Base-by-base conservation (phyloP, 2,329 filamentous ascomycete species). In the Exophiala sideris region DNA sequence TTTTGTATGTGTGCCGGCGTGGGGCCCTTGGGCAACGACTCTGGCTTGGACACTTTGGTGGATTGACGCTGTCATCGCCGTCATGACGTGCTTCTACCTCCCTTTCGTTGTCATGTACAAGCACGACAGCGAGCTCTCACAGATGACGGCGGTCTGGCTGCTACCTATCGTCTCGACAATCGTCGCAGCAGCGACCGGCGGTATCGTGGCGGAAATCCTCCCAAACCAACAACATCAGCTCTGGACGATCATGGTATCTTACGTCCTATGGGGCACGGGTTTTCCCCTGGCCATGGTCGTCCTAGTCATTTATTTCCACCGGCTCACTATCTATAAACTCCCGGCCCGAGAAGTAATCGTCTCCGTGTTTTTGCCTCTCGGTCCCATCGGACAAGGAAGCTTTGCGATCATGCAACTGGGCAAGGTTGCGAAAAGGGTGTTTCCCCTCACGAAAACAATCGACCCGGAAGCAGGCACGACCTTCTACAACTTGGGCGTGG, bases 101-200 rank as follows among this genome's bases (percentile, higher is more conserved):
- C 20, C 42, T 36, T 20, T 21, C 45, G 16, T 52, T 2, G 42
- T 45, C 40, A 64, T 63, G 53, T 65, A 65, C 20, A 57, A 66
- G 51, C 68, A 70, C 57, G 68, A 71, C 20, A 74, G 72, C 2
- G 73, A 73, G 20, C 73, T 84, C 3, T 73, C 74, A 34, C 78
- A 74, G 35, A 86, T 87, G 67, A 88, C 84, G 0, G 84, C 85
- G 0, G 80, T 79, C 1, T 82, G 84, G 67, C 75, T 88, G n/a
- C 75, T 88, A 1, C 85, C 86, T 3, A 85, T 88, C n/a, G 83
- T 87, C 2, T 79, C 83, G 1, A 79, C 82, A 7, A 78, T 88
- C 34, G 85, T 89, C 36, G 82, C 84, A 5, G 76, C 86, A 1
- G 82, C 82, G 1, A 79, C 83, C 0, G 86, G 86, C 2, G 81